These are phyloP conservation scores for Lasiosphaeria hispida DNA, from an alignment of 495 filamentous ascomycete species.

Conservation along the genomic window DNA sequence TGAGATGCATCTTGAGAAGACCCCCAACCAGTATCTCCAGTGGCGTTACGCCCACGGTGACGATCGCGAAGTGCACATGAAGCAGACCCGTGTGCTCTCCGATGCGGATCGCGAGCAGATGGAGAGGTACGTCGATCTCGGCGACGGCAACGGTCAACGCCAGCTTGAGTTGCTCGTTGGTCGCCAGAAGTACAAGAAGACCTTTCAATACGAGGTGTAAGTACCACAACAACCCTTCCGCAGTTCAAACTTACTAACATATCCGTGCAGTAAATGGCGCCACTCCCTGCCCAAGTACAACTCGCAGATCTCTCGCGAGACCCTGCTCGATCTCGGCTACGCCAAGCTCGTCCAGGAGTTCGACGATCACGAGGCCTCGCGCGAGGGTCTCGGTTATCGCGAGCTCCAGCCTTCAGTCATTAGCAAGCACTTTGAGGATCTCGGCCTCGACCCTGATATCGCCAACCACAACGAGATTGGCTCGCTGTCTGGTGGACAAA, in stretches of 20 bases:
- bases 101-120: slow-evolving; percentile 83
- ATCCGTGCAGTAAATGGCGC: slow-evolving; percentile 69
- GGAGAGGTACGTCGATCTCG: slow-evolving; percentile 79
- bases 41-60: slow-evolving; percentile 98
- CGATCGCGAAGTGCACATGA: slow-evolving; percentile 94
- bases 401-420: slow-evolving; percentile 89
- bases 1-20: slow-evolving; percentile 99
- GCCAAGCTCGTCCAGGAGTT: slow-evolving; percentile 95
- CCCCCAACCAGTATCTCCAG: slow-evolving; percentile 96
- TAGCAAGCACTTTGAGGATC: slow-evolving; percentile 95
- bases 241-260: slow-evolving; percentile 18
- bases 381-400: slow-evolving; percentile 95
- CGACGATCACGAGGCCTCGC: slow-evolving; percentile 95
- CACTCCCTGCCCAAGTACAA: slow-evolving; percentile 88
- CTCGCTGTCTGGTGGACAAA: slow-evolving; percentile 96
- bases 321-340: slow-evolving; percentile 79
- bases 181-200: slow-evolving; percentile 98
- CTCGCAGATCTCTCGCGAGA: slow-evolving; percentile 89
- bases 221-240: background rate
- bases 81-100: slow-evolving; percentile 91
- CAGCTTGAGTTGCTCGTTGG: slow-evolving; percentile 88
- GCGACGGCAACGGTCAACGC: slow-evolving; percentile 73
- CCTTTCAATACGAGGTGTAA: slow-evolving; percentile 96
- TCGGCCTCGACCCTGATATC: slow-evolving; percentile 94
- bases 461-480: slow-evolving; percentile 98